Conservation (phyloP, 2,329 filamentous ascomycete species). For the Immersiporthe knoxdaviesiana region DNA sequence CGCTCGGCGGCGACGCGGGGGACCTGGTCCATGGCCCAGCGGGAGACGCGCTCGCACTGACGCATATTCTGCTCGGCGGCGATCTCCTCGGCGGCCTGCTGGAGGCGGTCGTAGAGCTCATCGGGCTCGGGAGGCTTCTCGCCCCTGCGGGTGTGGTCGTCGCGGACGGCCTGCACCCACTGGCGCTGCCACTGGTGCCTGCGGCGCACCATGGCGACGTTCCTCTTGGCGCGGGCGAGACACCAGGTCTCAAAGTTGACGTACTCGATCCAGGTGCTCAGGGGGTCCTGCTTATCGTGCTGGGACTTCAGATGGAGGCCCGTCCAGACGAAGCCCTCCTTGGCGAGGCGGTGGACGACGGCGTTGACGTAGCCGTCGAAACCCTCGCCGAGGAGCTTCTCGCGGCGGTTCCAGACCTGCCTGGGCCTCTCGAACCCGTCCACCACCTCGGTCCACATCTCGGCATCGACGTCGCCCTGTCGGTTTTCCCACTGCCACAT, state of each 20-base stretch:
- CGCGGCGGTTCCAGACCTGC: conserved; percentile 23
- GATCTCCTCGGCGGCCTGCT: background rate
- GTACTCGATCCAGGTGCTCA: conserved; percentile 47
- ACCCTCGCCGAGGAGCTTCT: conserved; percentile 5
- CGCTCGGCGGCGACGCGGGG: background rate
- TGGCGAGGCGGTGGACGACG: conserved; percentile 35
- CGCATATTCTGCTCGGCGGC: background rate
- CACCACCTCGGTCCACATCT: background rate
- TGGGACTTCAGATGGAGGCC: conserved; percentile 38
- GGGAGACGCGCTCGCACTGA: background rate
- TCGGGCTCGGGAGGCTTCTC: background rate
- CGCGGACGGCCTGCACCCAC: no score
- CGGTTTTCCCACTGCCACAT: background rate
- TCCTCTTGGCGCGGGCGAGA: conserved; percentile 14
- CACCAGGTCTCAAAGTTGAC: conserved; percentile 37
- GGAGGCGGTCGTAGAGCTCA: background rate
- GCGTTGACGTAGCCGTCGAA: conserved; percentile 36
- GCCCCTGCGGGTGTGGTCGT: background rate
- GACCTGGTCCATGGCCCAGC: background rate
- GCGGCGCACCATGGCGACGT: background rate
- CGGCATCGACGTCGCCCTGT: background rate
- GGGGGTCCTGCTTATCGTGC: conserved; percentile 36
- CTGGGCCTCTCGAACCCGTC: background rate
- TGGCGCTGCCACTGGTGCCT: background rate
- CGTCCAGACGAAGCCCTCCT: conserved; percentile 36